A percentile compares a stretch with the other conserved stretches of the same genome.
Evolutionary conservation across 1,284 basidiomycete species (phyloP).

Genomic region (Cryptococcus jaspeensis): DNA sequence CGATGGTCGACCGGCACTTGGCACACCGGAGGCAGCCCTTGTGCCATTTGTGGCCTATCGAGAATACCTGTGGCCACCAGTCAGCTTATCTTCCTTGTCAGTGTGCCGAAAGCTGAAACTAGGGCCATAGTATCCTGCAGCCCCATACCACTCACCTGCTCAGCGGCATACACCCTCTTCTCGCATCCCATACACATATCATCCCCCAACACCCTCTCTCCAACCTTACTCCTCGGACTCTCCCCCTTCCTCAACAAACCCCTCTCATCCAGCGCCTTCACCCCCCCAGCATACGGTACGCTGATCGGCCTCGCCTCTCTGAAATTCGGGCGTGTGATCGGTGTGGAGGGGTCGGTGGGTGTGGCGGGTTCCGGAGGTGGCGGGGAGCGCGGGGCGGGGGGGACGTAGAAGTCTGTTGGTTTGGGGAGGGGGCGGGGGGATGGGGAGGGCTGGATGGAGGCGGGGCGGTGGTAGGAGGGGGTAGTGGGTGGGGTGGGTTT

Average conservation of each 20-base stretch:
- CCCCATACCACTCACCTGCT: constrained; percentile 45
- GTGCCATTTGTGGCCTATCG: constrained; percentile 45
- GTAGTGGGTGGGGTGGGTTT: constrained; percentile 11
- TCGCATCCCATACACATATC: constrained; percentile 45
- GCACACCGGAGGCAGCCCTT: constrained; percentile 44
- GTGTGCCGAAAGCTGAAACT: too few species aligned
- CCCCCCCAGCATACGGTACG: constrained; percentile 34
- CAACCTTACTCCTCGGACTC: constrained; percentile 42
- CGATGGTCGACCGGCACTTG: constrained; percentile 41
- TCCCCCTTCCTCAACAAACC: constrained; percentile 31
- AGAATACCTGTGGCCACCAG: constrained; percentile 21
- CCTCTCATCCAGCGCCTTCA: constrained; percentile 36
- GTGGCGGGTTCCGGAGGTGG: constrained; percentile 19
- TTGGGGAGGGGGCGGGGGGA: constrained; percentile 18
- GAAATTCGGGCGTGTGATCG: constrained; percentile 39
- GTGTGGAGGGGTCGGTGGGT: constrained; percentile 20
- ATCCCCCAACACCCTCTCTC: constrained; percentile 32
- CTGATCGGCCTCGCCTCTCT: constrained; percentile 31
- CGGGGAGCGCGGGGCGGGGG: constrained; percentile 15
- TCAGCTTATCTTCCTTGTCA: neutral
- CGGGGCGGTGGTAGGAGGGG: constrained; percentile 14
- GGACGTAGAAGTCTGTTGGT: constrained; percentile 34
- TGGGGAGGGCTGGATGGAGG: constrained; percentile 13
- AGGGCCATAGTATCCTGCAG: too few species aligned
- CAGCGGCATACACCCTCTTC: constrained; percentile 50